Conservation (phyloP, 2,329 filamentous ascomycete genomes). For the Colletotrichum eleusines region DNA sequence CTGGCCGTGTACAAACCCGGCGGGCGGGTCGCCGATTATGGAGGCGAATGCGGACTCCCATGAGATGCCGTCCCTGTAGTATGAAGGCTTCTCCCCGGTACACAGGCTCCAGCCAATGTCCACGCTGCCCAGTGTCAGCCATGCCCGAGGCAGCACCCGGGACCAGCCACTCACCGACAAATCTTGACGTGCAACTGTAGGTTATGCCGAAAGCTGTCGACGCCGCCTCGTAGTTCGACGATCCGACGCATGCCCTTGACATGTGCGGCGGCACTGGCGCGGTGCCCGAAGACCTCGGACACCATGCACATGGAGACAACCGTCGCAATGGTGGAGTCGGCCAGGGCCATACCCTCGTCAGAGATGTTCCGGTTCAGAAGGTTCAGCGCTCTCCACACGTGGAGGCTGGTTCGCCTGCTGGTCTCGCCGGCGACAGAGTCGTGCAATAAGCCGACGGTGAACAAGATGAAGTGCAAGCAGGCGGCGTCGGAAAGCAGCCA, state of each 20-base stretch:
- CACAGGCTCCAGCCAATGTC: constrained; percentile 48
- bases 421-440: constrained; percentile 2
- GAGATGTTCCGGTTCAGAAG: constrained; percentile 38
- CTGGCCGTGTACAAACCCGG: not conserved
- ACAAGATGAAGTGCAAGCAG: constrained; percentile 46
- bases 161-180: constrained; percentile 44
- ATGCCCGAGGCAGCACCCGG: not conserved
- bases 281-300: constrained; percentile 29
- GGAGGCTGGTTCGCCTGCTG: constrained; percentile 28
- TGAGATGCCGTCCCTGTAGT: constrained; percentile 37
- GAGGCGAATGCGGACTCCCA: constrained; percentile 43
- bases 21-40: constrained; percentile 22
- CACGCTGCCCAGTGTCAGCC: constrained; percentile 41
- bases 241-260: constrained; percentile 42
- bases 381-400: constrained; percentile 23
- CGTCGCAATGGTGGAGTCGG: constrained; percentile 36
- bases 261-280: constrained; percentile 15
- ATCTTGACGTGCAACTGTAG: constrained; percentile 47
- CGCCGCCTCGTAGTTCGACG: constrained; percentile 46
- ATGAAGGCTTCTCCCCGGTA: constrained; percentile 45
- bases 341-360: constrained; percentile 35
- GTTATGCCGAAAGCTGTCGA: constrained; percentile 45
- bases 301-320: constrained; percentile 33
- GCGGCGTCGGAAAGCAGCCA: constrained; percentile 47
- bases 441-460: constrained; percentile 45